A percentile compares a stretch with the other conserved stretches of the same genome.
These are phyloP conservation scores for Zymoseptoria ardabiliae DNA, from an alignment of 2,329 filamentous ascomycete species.

Conservation along the genomic window DNA sequence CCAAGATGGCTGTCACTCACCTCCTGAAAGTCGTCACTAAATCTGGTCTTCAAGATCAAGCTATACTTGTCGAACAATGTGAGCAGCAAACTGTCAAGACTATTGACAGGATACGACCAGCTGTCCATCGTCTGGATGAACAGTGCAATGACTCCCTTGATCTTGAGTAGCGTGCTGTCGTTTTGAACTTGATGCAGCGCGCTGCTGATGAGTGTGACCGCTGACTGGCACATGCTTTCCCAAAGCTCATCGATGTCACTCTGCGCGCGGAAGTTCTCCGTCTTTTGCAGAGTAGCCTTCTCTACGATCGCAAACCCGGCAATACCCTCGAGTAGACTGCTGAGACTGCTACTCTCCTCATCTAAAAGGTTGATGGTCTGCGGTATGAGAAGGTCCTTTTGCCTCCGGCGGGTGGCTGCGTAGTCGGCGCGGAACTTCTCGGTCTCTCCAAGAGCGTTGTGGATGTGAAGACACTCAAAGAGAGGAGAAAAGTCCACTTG, in stretches of 20 bases:
- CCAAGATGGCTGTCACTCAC: conserved; percentile 35
- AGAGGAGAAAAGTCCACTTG: conserved; percentile 91
- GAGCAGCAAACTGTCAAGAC: conserved; percentile 78
- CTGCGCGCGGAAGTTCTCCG: conserved; percentile 71
- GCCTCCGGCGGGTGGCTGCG: conserved; percentile 77
- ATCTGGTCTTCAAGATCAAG: conserved; percentile 78
- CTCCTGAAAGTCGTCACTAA: conserved; percentile 94
- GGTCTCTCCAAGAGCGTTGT: conserved; percentile 84
- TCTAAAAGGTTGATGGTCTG: conserved; percentile 66
- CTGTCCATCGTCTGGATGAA: conserved; percentile 99
- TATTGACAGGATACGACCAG: conserved; percentile 79
- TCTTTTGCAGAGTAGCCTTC: conserved; percentile 81
- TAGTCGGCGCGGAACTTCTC: conserved; percentile 90
- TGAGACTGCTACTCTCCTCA: conserved; percentile 79
- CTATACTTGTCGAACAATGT: conserved; percentile 90
- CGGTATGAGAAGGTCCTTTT: conserved; percentile 85
- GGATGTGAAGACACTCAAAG: conserved; percentile 92
- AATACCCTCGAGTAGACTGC: conserved; percentile 85
- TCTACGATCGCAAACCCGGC: conserved; percentile 96
- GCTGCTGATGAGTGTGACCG: conserved; percentile 73
- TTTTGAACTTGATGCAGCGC: conserved; percentile 74
- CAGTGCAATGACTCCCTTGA: conserved; percentile 84
- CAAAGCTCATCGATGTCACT: conserved; percentile 96
- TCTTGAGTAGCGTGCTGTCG: conserved; percentile 83
- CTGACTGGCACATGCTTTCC: conserved; percentile 93